Conservation (phyloP, 768 basidiomycete genomes). For the Boletus tylopilopsis region DNA sequence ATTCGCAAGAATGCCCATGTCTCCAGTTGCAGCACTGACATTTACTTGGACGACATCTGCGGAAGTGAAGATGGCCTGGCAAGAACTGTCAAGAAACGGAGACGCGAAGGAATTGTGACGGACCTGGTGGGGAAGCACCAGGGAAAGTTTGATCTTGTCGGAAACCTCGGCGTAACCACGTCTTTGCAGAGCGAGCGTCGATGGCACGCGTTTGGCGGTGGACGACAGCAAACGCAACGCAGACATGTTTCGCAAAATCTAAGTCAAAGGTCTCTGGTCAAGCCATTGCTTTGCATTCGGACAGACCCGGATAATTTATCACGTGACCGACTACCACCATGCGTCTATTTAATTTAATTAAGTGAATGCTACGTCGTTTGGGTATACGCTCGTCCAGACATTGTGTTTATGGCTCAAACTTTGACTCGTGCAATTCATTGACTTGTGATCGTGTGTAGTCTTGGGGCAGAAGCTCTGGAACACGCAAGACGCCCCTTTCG, state of each 20-base stretch:
- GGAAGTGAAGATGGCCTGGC: conserved; percentile 85
- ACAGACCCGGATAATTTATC: conserved; percentile 25
- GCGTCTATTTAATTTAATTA: no score
- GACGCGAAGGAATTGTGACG: conserved; percentile 24
- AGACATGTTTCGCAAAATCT: conserved; percentile 50
- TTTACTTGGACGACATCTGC: conserved; percentile 95
- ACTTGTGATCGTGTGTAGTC: conserved; percentile 42
- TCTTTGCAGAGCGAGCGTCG: conserved; percentile 48
- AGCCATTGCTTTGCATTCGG: conserved; percentile 14
- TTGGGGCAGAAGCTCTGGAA: conserved; percentile 59
- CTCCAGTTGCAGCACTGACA: conserved; percentile 88
- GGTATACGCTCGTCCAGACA: no score
- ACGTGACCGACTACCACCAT: conserved; percentile 15
- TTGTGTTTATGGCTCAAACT: conserved; percentile 21
- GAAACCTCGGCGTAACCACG: conserved; percentile 91
- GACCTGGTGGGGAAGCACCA: conserved; percentile 95
- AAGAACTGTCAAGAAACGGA: conserved; percentile 12
- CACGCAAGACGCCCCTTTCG: conserved; percentile 63
- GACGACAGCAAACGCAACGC: conserved; percentile 67
- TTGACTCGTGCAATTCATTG: conserved; percentile 26
- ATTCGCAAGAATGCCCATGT: conserved; percentile 99
- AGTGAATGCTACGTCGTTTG: no score
- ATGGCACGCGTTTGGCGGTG: conserved; percentile 57
- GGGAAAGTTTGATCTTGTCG: conserved; percentile 88
- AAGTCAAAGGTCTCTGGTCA: not conserved